A percentile compares a stretch with the other conserved stretches of the same genome.
Evolutionary conservation across 495 filamentous ascomycete species (phyloP).

Genomic region (Sabuloglossum arenarium): DNA sequence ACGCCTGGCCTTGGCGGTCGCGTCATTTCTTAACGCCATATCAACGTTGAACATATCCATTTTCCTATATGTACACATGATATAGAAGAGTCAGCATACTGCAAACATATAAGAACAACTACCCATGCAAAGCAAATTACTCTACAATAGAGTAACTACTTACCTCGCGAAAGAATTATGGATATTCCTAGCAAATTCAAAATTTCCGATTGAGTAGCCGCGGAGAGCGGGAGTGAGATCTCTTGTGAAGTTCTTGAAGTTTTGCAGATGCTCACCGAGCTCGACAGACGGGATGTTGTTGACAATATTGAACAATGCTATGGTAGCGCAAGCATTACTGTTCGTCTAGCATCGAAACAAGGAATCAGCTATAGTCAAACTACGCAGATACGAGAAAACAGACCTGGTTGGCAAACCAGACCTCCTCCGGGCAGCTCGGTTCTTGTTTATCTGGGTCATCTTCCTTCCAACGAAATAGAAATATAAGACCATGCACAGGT

Average conservation of each 20-base stretch:
- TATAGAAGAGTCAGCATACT: no score
- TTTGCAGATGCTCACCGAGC: conserved; percentile 41
- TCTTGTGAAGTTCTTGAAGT: conserved; percentile 51
- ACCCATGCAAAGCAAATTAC: neutral
- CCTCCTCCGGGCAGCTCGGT: conserved; percentile 35
- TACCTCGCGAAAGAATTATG: conserved; percentile 82
- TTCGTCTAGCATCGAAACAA: conserved; percentile 31
- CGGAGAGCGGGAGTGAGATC: conserved; percentile 47
- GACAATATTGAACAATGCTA: conserved; percentile 76
- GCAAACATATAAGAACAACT: neutral
- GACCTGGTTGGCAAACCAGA: conserved; percentile 95
- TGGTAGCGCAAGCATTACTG: conserved; percentile 67
- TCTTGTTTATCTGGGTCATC: conserved; percentile 36
- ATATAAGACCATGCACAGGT: conserved; percentile 65
- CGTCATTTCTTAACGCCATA: conserved; percentile 41
- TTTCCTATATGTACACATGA: conserved; percentile 25
- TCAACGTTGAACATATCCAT: conserved; percentile 67
- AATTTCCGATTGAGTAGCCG: conserved; percentile 51
- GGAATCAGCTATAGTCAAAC: neutral
- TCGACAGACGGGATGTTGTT: conserved; percentile 52
- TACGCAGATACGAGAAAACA: conserved; percentile 2
- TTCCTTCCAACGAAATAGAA: conserved; percentile 52
- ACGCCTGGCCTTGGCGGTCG: conserved; percentile 17
- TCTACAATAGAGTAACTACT: conserved; percentile 4
- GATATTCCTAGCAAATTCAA: conserved; percentile 52